Evolutionary conservation across 345 rosid species (phyloP).

Genomic region (Psidium guajava): DNA sequence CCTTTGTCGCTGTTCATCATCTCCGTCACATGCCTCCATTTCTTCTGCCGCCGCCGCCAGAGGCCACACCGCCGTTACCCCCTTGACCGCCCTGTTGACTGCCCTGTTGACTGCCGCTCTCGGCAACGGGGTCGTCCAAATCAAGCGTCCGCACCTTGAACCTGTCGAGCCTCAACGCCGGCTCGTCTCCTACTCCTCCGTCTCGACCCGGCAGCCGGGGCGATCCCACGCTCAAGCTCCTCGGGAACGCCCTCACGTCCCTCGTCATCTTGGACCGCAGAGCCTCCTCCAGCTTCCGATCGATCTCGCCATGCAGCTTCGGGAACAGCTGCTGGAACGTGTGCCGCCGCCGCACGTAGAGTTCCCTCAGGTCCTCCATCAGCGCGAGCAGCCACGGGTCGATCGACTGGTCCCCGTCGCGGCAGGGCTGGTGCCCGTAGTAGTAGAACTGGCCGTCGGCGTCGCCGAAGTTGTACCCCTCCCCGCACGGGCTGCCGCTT

Average conservation of each 20-base stretch:
- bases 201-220: not conserved
- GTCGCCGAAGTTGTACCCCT: not conserved
- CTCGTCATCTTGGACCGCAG: not conserved
- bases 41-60: not conserved
- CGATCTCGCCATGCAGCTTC: conserved; percentile 2
- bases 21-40: not conserved
- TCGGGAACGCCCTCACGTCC: not conserved
- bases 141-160: not conserved
- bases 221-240: not conserved
- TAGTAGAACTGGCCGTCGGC: not conserved
- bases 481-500: not conserved
- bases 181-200: not conserved
- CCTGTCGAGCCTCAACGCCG: not conserved
- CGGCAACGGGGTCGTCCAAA: not conserved
- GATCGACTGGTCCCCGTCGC: not conserved
- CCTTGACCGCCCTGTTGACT: not conserved
- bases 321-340: conserved; percentile 20
- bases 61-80: not conserved
- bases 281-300: not conserved
- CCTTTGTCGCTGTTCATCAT: not conserved
- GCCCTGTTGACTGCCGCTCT: not conserved
- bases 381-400: conserved; percentile 16
- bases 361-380: conserved; percentile 17
- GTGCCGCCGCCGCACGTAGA: conserved; percentile 7
- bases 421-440: not conserved